Evolutionary conservation across 306 rosid species (phyloP), one percentile per base, ranked within the genome.

Genomic region (Crataegus laevigata): DNA sequence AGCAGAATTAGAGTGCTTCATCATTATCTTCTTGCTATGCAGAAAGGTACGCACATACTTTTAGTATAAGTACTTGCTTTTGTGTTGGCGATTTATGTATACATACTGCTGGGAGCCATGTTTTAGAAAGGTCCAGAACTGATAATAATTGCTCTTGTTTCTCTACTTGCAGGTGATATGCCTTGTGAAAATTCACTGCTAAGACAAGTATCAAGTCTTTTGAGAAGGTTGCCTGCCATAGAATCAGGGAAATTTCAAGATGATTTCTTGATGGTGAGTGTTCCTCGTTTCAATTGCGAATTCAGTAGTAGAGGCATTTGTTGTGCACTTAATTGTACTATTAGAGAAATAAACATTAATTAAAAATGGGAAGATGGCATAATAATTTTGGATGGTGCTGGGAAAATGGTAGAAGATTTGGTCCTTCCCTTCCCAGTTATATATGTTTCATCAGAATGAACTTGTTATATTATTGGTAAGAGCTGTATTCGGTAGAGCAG

Each of bases 251-350:
- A 92, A 76, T 92, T 94, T 83, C 93, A 85, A 83, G 97, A 92
- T 75, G 96, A 92, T 87, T 91, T 94, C 87, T 88, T 94, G 86
- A 94, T 87, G 96, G 99, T 94, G 66, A 87, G 97, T 80, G 67
- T 68, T 68, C 45, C 50, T 25, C 75, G 29, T 76, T 75, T 63
- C 32, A 65, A 69, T 36, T 82, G 55, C 45, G 26, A 75, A 42
- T 62, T 80, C 57, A 66, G 60, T 62, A 76, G 70, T 38, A 13
- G 73, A 61, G 34, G 69, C 51, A 66, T 47, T 65, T 32, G 28
- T 40, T 59, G 30, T 63, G 40, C 45, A 54, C 10, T 52, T 52
- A 52, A 52, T 52, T 21, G 58, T 18, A 17, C 4, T 17, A 52
- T 52, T 52, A 52, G 24, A 52, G 22, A 52, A 52, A 6, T 52